Base-by-base conservation (phyloP, 129 eudicot genomes). In the Flaveria ramosissima region DNA sequence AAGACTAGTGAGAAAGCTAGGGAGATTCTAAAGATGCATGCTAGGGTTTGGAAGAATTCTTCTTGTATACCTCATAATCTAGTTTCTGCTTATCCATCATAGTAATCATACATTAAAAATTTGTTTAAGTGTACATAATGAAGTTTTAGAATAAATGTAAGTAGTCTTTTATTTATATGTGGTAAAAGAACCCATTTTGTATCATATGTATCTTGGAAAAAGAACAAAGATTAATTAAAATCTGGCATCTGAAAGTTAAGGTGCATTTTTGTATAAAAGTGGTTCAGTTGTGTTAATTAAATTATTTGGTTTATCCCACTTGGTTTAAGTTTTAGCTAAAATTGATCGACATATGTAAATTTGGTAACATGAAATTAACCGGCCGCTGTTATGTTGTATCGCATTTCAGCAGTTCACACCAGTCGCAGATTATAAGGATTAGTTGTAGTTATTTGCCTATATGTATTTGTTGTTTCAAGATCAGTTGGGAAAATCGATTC, bases 31-130 rank as follows among this genome's bases (percentile, higher is more conserved):
- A 90, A 68, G 70, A 46, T 85, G 85, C 90, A 87, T 74, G 67
- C 87, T 61, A 81, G 71, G 68, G 85, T 68, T 24, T 90, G 96
- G 96, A 90, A 71, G 83, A 82, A 80, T 50, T 90, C 92, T 51
- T 78, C 90, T 3, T 90, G 96, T 69, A 51, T 85, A 26, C 85
- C 92, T 13, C 12, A 53, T 7, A 48, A 72, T 47, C 50, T 84
- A 53, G 20, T 77, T 80, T 68, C 81, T 66, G 79, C 84, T 6
- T 88, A 81, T 78, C 90, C 86, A 43, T 85, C 62, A 64, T 86
- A 68, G 43, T 30, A 52, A 2, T 41, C 9, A 19, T 70, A 51
- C 43, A 14, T 46, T 47, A 68, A 56, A 6, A 24, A 32, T 0
- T 70, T 45, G 23, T 70, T 61, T n/a, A 50, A 71, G 19, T 65